These are phyloP conservation scores for Glonium stellatum DNA, from an alignment of 495 filamentous ascomycete species.

Conservation along the genomic window DNA sequence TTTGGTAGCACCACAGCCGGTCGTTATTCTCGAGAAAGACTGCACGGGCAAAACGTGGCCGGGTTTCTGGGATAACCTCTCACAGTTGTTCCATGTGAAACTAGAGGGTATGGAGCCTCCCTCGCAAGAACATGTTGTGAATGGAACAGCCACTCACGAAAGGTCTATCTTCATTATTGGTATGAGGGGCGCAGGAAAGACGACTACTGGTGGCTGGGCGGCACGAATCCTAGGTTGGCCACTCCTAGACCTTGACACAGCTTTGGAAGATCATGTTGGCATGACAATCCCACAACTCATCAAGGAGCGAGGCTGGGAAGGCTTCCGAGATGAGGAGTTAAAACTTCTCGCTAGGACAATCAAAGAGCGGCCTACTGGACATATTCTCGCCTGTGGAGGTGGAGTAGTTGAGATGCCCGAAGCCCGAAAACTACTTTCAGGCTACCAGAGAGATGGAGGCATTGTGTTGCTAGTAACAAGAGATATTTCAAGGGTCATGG, in stretches of 20 bases:
- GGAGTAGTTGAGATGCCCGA: conserved; percentile 85
- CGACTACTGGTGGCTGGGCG: conserved; percentile 83
- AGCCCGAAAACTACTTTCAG: conserved; percentile 65
- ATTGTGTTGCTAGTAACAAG: conserved; percentile 83
- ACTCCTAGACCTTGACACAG: conserved; percentile 79
- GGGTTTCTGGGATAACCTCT: conserved; percentile 91
- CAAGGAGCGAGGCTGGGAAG: conserved; percentile 72
- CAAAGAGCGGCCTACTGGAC: conserved; percentile 62
- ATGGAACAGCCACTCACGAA: conserved; percentile 36
- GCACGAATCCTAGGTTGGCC: conserved; percentile 64
- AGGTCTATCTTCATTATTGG: conserved; percentile 88
- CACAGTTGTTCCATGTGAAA: conserved; percentile 63
- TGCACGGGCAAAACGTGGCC: conserved; percentile 99
- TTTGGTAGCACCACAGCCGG: conserved; percentile 62
- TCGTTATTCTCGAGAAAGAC: conserved; percentile 78
- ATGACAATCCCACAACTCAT: conserved; percentile 83
- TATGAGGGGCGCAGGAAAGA: conserved; percentile 97
- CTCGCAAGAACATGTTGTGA: conserved; percentile 33
- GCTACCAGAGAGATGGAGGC: conserved; percentile 75
- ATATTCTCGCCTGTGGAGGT: conserved; percentile 90
- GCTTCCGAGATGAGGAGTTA: conserved; percentile 76
- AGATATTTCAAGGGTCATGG: conserved; percentile 80
- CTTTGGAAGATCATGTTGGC: conserved; percentile 65
- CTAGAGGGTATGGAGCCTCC: conserved; percentile 62
- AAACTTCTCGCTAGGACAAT: conserved; percentile 64